Evolutionary conservation across 2,329 filamentous ascomycete genomes (phyloP).

Genomic region (Fusarium oligoseptatum): DNA sequence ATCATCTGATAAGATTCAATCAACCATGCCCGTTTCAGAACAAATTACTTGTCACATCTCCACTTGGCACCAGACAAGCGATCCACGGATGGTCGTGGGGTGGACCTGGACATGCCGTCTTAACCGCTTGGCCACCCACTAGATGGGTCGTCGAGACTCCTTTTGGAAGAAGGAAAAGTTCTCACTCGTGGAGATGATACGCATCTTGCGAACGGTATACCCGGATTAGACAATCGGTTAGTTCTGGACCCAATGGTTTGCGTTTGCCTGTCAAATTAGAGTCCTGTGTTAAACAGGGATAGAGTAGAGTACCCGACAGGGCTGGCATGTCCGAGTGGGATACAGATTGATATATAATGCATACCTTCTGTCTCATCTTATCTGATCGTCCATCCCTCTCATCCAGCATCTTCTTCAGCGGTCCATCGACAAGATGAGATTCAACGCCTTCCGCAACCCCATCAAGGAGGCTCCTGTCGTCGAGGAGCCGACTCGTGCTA

Average conservation of each 20-base stretch:
- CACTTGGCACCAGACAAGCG: neutral
- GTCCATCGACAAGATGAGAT: neutral
- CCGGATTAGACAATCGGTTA: neutral
- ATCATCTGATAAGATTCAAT: neutral
- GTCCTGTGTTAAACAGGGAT: neutral
- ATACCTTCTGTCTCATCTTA: neutral
- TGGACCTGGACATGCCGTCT: neutral
- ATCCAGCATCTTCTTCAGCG: neutral
- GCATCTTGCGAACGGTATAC: neutral
- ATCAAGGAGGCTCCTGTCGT: neutral
- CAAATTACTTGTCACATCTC: neutral
- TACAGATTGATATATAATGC: neutral
- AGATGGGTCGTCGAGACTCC: neutral
- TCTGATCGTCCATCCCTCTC: neutral
- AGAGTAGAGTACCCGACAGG: neutral
- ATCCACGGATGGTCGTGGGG: neutral
- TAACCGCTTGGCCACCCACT: neutral
- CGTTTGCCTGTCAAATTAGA: neutral
- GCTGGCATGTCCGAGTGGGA: neutral
- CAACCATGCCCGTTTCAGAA: neutral
- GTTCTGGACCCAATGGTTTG: neutral
- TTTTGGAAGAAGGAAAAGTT: neutral
- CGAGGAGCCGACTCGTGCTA: neutral
- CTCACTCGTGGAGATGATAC: neutral
- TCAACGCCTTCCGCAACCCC: neutral